A percentile compares a stretch with the other conserved stretches of the same genome.
phyloP scores from a whole-genome alignment of 345 rosid genomes.

The Pistacia atlantica region DNA sequence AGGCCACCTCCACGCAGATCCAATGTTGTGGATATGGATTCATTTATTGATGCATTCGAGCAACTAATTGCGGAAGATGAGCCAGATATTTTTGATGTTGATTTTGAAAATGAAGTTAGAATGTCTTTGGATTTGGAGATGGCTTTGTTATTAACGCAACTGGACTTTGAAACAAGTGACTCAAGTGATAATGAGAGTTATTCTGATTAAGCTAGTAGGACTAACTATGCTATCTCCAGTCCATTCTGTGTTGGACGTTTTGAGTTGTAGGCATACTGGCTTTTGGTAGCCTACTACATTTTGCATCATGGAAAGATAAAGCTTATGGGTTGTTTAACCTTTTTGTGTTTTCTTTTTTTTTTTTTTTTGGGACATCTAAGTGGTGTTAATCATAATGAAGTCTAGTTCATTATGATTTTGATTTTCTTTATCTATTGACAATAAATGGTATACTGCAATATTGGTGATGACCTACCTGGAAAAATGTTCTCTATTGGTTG shows the following conservation, averaged over 20 bases:
- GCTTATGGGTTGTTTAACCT: slow-evolving; percentile 14
- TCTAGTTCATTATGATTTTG: slow-evolving; percentile 10
- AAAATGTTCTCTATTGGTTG: not conserved
- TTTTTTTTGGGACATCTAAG: not conserved
- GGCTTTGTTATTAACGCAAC: slow-evolving; percentile 48
- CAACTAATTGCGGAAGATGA: slow-evolving; percentile 52
- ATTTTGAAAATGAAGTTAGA: slow-evolving; percentile 44
- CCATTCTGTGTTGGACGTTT: slow-evolving; percentile 20
- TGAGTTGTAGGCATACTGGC: slow-evolving; percentile 14
- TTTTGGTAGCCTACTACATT: slow-evolving; percentile 5
- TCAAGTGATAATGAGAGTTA: slow-evolving; percentile 56
- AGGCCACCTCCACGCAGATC: slow-evolving; percentile 43
- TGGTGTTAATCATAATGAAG: slow-evolving; percentile 3
- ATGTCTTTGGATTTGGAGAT: slow-evolving; percentile 49
- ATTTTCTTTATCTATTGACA: not conserved
- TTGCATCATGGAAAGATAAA: slow-evolving; percentile 14
- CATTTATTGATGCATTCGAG: slow-evolving; percentile 50
- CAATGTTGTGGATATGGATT: slow-evolving; percentile 46
- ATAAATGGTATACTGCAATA: not conserved
- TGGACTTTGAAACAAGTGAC: slow-evolving; percentile 47
- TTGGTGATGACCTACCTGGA: slow-evolving; percentile 8
- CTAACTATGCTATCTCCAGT: not conserved
- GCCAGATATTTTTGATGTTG: slow-evolving; percentile 45
- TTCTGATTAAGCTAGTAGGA: slow-evolving; percentile 21
- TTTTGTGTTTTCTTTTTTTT: not conserved